These are phyloP conservation scores for Rehmannia glutinosa DNA, from an alignment of 257 asterid genomes.

Conservation along the genomic window DNA sequence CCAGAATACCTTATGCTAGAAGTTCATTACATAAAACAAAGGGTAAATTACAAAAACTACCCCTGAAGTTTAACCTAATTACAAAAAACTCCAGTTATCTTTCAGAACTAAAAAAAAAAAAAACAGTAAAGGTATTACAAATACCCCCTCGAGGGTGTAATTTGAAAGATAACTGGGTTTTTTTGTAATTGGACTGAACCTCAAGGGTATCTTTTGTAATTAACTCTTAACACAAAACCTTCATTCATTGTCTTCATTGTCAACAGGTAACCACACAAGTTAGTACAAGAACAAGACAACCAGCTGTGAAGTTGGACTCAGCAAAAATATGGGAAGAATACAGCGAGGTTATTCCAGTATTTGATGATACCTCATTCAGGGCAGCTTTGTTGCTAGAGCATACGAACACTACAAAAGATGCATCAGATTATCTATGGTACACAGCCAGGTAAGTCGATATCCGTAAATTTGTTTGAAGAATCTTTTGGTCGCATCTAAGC, in stretches of 20 bases:
- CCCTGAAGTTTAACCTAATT: neutral
- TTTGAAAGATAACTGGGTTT: too few relatives aligned
- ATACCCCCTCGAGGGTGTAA: too few relatives aligned
- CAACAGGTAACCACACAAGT: conserved; percentile 48
- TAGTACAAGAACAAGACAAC: conserved; percentile 42
- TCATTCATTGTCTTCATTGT: neutral
- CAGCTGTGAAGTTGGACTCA: conserved; percentile 40
- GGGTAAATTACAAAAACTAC: too few relatives aligned
- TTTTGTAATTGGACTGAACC: too few relatives aligned
- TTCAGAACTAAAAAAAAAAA: neutral
- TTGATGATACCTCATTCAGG: conserved; percentile 34
- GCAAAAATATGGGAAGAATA: conserved; percentile 52
- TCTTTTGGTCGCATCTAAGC: neutral
- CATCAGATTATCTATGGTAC: conserved; percentile 88
- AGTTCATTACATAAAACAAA: too few relatives aligned
- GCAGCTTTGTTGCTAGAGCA: conserved; percentile 68
- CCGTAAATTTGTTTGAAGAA: too few relatives aligned
- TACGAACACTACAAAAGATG: conserved; percentile 70
- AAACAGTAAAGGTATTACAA: too few relatives aligned
- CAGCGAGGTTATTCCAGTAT: conserved; percentile 45
- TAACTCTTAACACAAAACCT: neutral
- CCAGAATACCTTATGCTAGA: too few relatives aligned
- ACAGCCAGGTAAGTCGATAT: conserved; percentile 57
- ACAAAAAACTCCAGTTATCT: neutral
- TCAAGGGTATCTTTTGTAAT: neutral